phyloP scores from a whole-genome alignment of 345 rosid genomes.

The Syzygium aqueum region DNA sequence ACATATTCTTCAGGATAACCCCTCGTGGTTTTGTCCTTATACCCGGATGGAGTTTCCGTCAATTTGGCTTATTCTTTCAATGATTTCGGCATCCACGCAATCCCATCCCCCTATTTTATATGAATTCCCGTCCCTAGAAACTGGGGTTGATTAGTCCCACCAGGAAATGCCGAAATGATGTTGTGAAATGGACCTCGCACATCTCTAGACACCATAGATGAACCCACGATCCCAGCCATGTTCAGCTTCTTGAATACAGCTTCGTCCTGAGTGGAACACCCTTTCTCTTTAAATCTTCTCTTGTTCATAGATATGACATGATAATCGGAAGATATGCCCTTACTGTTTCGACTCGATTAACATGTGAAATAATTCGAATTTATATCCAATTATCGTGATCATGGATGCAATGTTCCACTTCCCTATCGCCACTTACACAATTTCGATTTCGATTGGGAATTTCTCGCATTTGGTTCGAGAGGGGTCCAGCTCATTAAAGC shows the following conservation, averaged over 20 bases:
- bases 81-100: background rate
- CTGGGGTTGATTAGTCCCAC: background rate
- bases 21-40: background rate
- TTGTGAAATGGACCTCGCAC: background rate
- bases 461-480: background rate
- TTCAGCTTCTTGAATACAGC: background rate
- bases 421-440: background rate
- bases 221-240: background rate
- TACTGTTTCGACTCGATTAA: background rate
- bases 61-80: background rate
- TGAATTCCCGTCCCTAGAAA: background rate
- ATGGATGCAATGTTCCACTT: background rate
- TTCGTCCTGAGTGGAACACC: background rate
- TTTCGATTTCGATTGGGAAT: background rate
- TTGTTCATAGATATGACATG: background rate
- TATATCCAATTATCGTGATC: background rate
- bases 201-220: background rate
- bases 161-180: background rate
- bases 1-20: background rate
- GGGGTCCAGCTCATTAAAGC: slow-evolving; percentile 12
- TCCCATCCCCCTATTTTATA: background rate
- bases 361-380: background rate
- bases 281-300: background rate
- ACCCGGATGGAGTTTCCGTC: background rate
- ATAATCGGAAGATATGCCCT: background rate